Base-by-base conservation (phyloP, 2,329 filamentous ascomycete species). In the Epichloe scottii region DNA sequence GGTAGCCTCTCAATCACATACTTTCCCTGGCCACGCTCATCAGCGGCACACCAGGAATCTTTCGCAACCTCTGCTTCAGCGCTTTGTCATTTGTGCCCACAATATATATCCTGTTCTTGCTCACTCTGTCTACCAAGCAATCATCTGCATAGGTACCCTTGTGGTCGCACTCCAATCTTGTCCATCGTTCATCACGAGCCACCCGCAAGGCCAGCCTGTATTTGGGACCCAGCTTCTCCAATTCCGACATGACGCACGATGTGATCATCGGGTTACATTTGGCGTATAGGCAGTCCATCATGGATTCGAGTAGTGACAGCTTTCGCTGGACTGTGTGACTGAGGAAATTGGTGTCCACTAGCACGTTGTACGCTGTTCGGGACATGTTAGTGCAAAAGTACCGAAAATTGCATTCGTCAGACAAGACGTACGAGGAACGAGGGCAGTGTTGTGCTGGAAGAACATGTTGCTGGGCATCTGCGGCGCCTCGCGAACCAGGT, bases 211-310 rank as follows among this genome's bases (percentile, higher is more conserved):
- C 90, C 51, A 97, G 81, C 7, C 90, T 75, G 71, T 95, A 98
- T 64, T 93, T 93, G 3, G 81, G 80, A 0, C 91, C 90, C 10
- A 96, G 76, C 66, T 95, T 95, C 65, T 95, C 89, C 56, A 96
- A 69, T 67, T 95, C 89, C 51, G 83, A 84, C 78, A 90, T 84
- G 58, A 84, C 83, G 71, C 86, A 77, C 53, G 63, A 73, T 2
- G 89, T 95, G 58, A 97, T 89, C 57, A 93, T 85, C 17, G 89
- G 89, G 21, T 83, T 88, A 66, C 87, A 93, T 62, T 94, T 94
- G 17, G 91, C 91, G 66, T 90, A 95, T 4, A 98, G 77, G 50
- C 87, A 86, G 66, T 96, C 89, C 88, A 96, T 95, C 74, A 96
- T 87, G 3, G 85, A 83, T 54, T 91, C 84, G 19, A 95, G 77